Base-by-base conservation (phyloP, 2,329 filamentous ascomycete species). In the Cercospora brassicicola region DNA sequence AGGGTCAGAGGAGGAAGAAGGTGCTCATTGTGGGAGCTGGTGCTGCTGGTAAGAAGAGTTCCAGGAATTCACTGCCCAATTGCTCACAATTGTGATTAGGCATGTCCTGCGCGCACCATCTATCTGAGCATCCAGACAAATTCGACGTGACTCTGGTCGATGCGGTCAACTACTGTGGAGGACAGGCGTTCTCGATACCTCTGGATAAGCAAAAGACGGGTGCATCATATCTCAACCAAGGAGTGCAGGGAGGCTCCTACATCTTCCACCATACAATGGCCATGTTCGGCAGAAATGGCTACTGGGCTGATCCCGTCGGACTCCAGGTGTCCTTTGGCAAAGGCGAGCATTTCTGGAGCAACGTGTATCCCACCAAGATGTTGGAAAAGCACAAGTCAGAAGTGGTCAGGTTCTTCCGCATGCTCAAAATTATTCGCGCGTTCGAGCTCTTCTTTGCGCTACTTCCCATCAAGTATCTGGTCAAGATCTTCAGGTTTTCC, bases 241-340 rank as follows among this genome's bases (percentile, higher is more conserved):
- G 87, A 62, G 87, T 90, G 1, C 88, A 90, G 73, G 88, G 88
- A 31, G 88, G 88, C 15, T 85, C 83, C 39, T 84, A 88, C 79
- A 89, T 89, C 71, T 90, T 90, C 78, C 87, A 89, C 74, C 88
- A 90, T 73, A 90, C 88, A 0, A 86, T 89, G 81, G 86, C 86
- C 62, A 89, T 89, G 83, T 90, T 90, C 73, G 81, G 83, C 4
- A 81, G 84, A 60, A 84, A 89, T 70, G 84, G 84, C 11, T 83
- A 85, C 72, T 82, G 85, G 62, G 82, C 87, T 2, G 82, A 88
- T 74, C 84, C 84, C 1, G 85, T 90, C 48, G 83, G 86, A 69
- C 81, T 89, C 5, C 87, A 90, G 74, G 83, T 90, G 3, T 86
- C 87, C 0, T 90, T 90, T 70, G 87, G 87, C 73, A 89, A 89